Base-by-base conservation (phyloP, 257 asterid genomes). In the Plantago ovata region DNA sequence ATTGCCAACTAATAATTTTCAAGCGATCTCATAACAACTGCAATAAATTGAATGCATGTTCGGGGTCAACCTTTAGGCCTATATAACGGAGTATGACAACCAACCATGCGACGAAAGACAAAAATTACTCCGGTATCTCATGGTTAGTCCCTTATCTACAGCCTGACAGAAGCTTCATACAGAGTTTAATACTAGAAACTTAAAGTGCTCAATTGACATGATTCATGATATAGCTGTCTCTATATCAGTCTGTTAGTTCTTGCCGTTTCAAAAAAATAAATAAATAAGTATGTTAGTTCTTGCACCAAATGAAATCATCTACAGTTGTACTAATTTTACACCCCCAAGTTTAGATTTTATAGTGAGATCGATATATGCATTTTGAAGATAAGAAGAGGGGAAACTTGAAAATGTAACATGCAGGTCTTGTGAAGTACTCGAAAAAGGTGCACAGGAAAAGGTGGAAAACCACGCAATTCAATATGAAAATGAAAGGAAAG, bases 1-100 rank as follows among this genome's bases (percentile, higher is more conserved):
- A 87, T 79, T 67, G 69, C 77, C 73, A 61, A 65, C 61, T 52
- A 56, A 53, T 43, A 60, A 56, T 33, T 41, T 43, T 49, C 38
- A 77, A 49, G 54, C 43, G 51, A 66, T 61, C 71, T 58, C 81
- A 62, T 56, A 66, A 59, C 62, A 69, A 58, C 85, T 80, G 86
- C 83, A 69, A 58, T 18, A 65, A 53, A 59, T 38, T 51, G 51
- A 67, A 12, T 23, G 44, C 33, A 16, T 36, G 64, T 55, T 44
- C 24, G 40, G 59, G 22, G 42, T 68, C 23, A 74, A 33, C 39
- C 49, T 20, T 56, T 56, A 67, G 45, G 16, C 23, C n/a, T n/a
- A n/a, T n/a, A n/a, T n/a, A n/a, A n/a, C n/a, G n/a, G n/a, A n/a
- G n/a, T n/a, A n/a, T n/a, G n/a, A n/a, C n/a, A n/a, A n/a, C n/a